Conservation (phyloP, 164 flowering plant genomes). For the Tinospora cordifolia region DNA sequence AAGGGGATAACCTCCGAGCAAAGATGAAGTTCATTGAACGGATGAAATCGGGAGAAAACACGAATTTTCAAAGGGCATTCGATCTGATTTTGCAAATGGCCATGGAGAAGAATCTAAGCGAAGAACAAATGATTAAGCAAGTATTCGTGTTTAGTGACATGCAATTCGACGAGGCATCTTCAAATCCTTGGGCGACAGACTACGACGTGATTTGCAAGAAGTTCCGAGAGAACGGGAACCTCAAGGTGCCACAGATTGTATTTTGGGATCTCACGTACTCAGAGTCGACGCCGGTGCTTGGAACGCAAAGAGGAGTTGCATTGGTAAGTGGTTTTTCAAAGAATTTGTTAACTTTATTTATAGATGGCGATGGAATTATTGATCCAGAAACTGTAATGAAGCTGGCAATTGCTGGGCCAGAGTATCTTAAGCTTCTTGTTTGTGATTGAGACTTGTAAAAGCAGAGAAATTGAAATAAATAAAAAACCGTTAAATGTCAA, state of each 20-base stretch:
- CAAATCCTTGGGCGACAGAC: constrained; percentile 41
- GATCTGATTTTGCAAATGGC: constrained; percentile 23
- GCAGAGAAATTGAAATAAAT: too few species aligned
- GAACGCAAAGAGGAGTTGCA: constrained; percentile 35
- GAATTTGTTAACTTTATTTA: constrained; percentile 39
- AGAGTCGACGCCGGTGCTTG: constrained; percentile 33
- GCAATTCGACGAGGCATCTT: constrained; percentile 48
- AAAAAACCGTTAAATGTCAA: too few species aligned
- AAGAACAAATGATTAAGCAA: constrained; percentile 43
- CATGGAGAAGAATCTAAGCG: constrained; percentile 16
- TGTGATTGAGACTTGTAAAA: constrained; percentile 22
- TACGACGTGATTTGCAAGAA: constrained; percentile 36
- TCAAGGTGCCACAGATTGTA: constrained; percentile 40
- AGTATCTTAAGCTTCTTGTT: constrained; percentile 31
- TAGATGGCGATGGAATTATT: constrained; percentile 31
- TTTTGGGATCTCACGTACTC: constrained; percentile 47
- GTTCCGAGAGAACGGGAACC: constrained; percentile 26
- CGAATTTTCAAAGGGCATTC: constrained; percentile 29
- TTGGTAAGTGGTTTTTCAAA: constrained; percentile 52
- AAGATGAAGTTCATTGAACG: constrained; percentile 12
- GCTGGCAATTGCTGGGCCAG: constrained; percentile 29
- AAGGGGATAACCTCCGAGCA: constrained; percentile 14
- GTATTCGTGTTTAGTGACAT: constrained; percentile 58
- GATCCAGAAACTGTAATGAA: constrained; percentile 36
- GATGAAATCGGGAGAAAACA: constrained; percentile 30